Evolutionary conservation across 768 basidiomycete species (phyloP), one percentile per base, ranked within the genome.

Genomic region (Candolleomyces eurysporus): DNA sequence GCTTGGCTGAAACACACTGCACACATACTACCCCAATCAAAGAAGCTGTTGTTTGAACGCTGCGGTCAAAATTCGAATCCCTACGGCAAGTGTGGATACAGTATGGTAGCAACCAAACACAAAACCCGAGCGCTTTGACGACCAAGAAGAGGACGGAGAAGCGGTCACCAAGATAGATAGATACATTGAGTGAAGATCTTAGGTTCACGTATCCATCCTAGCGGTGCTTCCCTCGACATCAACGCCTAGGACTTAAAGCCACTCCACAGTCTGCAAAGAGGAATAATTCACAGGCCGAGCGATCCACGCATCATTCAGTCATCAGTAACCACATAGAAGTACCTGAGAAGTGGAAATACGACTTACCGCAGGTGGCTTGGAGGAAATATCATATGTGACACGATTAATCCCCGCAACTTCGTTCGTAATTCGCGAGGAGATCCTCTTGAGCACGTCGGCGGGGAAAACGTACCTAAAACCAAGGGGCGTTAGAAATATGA

Each of bases 391-490:
- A 68, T 93, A 94, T 9, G 94, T 94, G 46, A 98, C 91, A 45
- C 96, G 87, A 77, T 98, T 98, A 72, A 98, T 87, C n/a, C 97
- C 97, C 64, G 83, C 79, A 8, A 97, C 96, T 74, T 99, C 97
- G 73, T 98, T 99, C 42, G 97, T 99, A 65, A 99, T 98, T 60
- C 97, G 84, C 51, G 93, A 95, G 21, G 96, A 98, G 69, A 99
- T 94, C 66, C 89, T 88, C 63, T 90, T 88, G 61, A 99, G 76
- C 11, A 98, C 87, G 48, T 90, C 89, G 16, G 94, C 78, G 30
- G 96, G 96, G 83, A 98, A 99, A n/a, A 92, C 87, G 77, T 92
- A 98, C 92, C 92, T 93, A 16, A 14, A 50, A 51, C 65, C 51
- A 55, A 59, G 30, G 36, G 36, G 36, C 36, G 36, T 36, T 36